Conservation (phyloP, 148 eudicot genomes). For the Fallopia convolvulus region DNA sequence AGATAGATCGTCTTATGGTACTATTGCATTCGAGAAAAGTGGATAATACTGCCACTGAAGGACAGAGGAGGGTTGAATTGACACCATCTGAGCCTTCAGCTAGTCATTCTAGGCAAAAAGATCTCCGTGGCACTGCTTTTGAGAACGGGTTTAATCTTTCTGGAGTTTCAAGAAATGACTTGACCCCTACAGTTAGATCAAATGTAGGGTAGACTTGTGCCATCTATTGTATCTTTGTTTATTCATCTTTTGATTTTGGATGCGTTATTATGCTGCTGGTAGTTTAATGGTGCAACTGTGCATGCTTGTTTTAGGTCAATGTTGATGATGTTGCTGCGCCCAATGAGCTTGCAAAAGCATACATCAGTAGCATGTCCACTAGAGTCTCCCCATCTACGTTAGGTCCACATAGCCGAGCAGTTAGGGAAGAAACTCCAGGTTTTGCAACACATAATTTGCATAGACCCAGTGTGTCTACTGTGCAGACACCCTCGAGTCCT, state of each 20-base stretch:
- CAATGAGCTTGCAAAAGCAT: constrained; percentile 92
- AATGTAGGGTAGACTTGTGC: constrained; percentile 28
- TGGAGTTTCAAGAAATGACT: constrained; percentile 18
- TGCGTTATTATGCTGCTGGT: not conserved
- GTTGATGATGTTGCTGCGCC: constrained; percentile 69
- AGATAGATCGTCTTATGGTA: constrained; percentile 57
- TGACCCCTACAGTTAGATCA: constrained; percentile 36
- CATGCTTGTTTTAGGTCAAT: constrained; percentile 30
- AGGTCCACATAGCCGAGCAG: constrained; percentile 34
- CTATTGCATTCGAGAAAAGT: constrained; percentile 46
- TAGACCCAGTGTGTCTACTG: constrained; percentile 33
- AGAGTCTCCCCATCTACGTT: constrained; percentile 51
- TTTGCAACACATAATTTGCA: constrained; percentile 21
- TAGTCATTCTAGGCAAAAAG: constrained; percentile 22
- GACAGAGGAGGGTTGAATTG: constrained; percentile 21
- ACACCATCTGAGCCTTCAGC: constrained; percentile 19
- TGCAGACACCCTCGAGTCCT: constrained; percentile 26
- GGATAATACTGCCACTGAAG: constrained; percentile 24
- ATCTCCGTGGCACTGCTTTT: constrained; percentile 15
- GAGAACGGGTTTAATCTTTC: constrained; percentile 23
- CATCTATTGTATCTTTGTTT: not conserved
- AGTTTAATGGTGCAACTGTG: not conserved
- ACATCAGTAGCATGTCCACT: constrained; percentile 68
- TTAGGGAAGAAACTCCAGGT: constrained; percentile 33
- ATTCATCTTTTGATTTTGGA: not conserved